Conservation (phyloP, 192 early-diverging fungal species). For the Coemansia sp. region DNA sequence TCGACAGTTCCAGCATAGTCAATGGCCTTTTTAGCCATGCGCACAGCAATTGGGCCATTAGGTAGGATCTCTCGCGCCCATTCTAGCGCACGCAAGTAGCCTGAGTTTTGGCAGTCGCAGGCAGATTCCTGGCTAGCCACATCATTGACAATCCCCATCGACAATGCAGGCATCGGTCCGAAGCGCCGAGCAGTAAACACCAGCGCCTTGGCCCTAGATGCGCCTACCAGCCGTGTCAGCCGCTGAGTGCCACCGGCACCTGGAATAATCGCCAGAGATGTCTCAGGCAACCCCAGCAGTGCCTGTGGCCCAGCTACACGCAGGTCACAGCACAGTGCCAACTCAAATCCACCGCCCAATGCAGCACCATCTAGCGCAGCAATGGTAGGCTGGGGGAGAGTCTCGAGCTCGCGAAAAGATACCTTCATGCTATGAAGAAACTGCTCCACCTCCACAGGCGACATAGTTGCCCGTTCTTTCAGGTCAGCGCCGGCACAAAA, state of each 20-base stretch:
- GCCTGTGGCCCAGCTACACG: conserved; percentile 77
- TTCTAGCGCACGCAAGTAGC: conserved; percentile 69
- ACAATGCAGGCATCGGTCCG: conserved; percentile 61
- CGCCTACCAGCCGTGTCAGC: conserved; percentile 81
- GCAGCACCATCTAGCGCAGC: conserved; percentile 91
- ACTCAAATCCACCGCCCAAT: conserved; percentile 88
- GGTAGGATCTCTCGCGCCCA: conserved; percentile 77
- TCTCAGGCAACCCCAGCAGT: conserved; percentile 87
- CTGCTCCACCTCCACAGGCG: conserved; percentile 66
- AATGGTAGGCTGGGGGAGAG: conserved; percentile 89
- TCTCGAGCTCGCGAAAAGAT: conserved; percentile 79
- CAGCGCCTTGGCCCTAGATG: conserved; percentile 85
- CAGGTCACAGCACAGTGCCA: conserved; percentile 87
- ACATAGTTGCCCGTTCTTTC: conserved; percentile 87
- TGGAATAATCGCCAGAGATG: conserved; percentile 91
- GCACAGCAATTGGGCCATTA: conserved; percentile 79
- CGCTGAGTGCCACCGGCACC: conserved; percentile 96
- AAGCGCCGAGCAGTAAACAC: conserved; percentile 82
- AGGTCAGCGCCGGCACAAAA: conserved; percentile 97
- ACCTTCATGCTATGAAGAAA: conserved; percentile 78
- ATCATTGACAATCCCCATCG: conserved; percentile 76
- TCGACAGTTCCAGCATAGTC: conserved; percentile 78
- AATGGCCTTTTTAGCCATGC: conserved; percentile 90
- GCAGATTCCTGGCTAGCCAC: conserved; percentile 16
- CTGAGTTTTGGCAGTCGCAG: conserved; percentile 21